These are phyloP conservation scores for Penicillium ucsense DNA, from an alignment of 495 filamentous ascomycete genomes.

Conservation along the genomic window DNA sequence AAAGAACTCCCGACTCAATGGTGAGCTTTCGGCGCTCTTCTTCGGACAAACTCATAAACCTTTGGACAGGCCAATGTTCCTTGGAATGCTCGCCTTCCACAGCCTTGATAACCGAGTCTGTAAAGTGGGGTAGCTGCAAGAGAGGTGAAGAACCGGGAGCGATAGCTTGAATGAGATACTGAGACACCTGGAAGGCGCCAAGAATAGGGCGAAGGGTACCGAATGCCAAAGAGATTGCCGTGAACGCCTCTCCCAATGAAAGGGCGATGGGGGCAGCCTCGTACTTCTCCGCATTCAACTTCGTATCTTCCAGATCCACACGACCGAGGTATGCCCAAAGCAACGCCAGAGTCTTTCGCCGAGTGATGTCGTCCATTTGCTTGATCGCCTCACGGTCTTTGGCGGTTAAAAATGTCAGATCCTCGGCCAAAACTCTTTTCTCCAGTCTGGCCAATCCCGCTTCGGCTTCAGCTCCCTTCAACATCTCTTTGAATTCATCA, in stretches of 20 bases:
- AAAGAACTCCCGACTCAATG: conserved; percentile 58
- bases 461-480: conserved; percentile 67
- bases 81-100: conserved; percentile 66
- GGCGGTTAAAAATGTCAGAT: conserved; percentile 35
- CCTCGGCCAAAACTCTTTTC: conserved; percentile 57
- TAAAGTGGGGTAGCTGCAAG: conserved; percentile 86
- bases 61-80: conserved; percentile 67
- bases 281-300: conserved; percentile 58
- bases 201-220: conserved; percentile 74
- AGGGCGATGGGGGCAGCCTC: conserved; percentile 81
- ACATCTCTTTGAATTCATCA: conserved; percentile 63
- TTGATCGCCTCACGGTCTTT: conserved; percentile 55
- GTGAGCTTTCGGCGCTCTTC: conserved; percentile 60
- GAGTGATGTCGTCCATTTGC: conserved; percentile 61
- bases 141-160: conserved; percentile 76
- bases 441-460: conserved; percentile 72
- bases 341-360: conserved; percentile 78
- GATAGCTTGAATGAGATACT: conserved; percentile 83
- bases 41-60: conserved; percentile 77
- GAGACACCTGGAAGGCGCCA: conserved; percentile 69
- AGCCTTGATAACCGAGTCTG: conserved; percentile 57
- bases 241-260: conserved; percentile 74
- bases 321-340: conserved; percentile 93
- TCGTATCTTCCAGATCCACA: conserved; percentile 62
- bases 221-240: conserved; percentile 77